These are phyloP conservation scores for Bipolaris gigantea DNA, from an alignment of 2,329 filamentous ascomycete genomes.

Conservation along the genomic window DNA sequence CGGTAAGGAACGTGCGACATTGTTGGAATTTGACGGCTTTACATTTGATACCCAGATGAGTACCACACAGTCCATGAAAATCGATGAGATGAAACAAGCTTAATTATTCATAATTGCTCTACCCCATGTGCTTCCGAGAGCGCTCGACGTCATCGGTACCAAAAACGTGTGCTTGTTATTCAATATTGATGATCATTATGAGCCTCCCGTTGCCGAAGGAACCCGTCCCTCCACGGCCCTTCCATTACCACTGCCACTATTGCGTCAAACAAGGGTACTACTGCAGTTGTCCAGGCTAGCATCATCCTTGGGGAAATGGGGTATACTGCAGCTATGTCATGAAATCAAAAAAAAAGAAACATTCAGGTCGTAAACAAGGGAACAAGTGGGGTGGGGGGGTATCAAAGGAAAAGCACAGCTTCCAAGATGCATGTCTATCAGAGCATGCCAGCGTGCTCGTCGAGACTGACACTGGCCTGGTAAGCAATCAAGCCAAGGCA, in stretches of 20 bases:
- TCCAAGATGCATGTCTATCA: background rate
- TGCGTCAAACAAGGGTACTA: slow-evolving; percentile 10
- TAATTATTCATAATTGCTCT: background rate
- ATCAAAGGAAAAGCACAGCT: slow-evolving; percentile 2
- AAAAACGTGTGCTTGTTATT: background rate
- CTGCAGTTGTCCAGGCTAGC: slow-evolving; percentile 32
- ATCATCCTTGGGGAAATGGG: slow-evolving; percentile 22
- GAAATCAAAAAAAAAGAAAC: slow-evolving; percentile 1
- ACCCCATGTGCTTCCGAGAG: background rate
- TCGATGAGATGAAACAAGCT: background rate
- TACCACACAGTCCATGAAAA: background rate
- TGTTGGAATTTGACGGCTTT: background rate
- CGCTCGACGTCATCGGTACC: background rate
- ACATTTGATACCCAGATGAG: slow-evolving; percentile 6
- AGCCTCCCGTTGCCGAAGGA: background rate
- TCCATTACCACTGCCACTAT: slow-evolving; percentile 2
- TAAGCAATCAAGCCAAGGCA: slow-evolving; percentile 27
- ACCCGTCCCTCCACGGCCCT: background rate
- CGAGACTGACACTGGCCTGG: background rate
- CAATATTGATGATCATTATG: background rate
- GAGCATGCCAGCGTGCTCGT: background rate
- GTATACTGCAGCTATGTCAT: slow-evolving; percentile 34
- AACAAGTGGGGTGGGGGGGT: slow-evolving; percentile 10
- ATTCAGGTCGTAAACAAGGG: slow-evolving; percentile 21
- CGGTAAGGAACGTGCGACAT: slow-evolving; percentile 13